phyloP scores from a whole-genome alignment of 192 early-diverging fungal genomes.

The Dispira parvispora region DNA sequence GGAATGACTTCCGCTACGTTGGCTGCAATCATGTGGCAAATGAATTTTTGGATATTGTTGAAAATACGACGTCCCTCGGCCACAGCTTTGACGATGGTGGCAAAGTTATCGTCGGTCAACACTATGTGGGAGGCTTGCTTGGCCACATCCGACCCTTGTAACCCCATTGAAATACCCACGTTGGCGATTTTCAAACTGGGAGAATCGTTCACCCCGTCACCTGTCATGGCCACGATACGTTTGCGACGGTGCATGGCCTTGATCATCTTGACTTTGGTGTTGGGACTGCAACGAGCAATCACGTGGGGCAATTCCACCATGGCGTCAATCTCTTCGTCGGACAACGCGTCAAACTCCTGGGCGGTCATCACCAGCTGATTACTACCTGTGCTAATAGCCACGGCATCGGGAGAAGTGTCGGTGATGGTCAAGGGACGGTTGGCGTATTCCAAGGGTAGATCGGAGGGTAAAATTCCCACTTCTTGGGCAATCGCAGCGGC shows the following conservation, averaged over 20 bases:
- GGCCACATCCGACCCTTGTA: constrained; percentile 56
- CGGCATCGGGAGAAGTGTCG: constrained; percentile 15
- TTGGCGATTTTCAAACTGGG: constrained; percentile 62
- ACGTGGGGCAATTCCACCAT: constrained; percentile 68
- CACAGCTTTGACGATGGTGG: constrained; percentile 60
- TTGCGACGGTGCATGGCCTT: constrained; percentile 67
- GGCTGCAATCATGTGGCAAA: constrained; percentile 50
- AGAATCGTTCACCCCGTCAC: constrained; percentile 74
- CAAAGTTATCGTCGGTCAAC: constrained; percentile 65
- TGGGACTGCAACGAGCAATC: constrained; percentile 84
- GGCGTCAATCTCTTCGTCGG: constrained; percentile 65
- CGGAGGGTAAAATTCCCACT: constrained; percentile 53
- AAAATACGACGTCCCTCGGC: constrained; percentile 67
- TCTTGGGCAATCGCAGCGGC: constrained; percentile 84
- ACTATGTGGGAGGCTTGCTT: constrained; percentile 79
- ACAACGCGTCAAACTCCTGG: constrained; percentile 64
- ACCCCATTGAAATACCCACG: constrained; percentile 58
- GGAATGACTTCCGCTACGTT: constrained; percentile 64
- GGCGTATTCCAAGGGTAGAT: constrained; percentile 14
- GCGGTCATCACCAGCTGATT: constrained; percentile 65
- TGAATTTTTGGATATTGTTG: constrained; percentile 55
- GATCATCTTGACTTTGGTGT: constrained; percentile 97
- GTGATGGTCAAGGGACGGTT: constrained; percentile 8
- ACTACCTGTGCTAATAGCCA: not conserved
- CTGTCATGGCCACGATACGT: constrained; percentile 76